Base-by-base conservation (phyloP, 2,329 filamentous ascomycete genomes). In the Scortechinia acanthostroma region DNA sequence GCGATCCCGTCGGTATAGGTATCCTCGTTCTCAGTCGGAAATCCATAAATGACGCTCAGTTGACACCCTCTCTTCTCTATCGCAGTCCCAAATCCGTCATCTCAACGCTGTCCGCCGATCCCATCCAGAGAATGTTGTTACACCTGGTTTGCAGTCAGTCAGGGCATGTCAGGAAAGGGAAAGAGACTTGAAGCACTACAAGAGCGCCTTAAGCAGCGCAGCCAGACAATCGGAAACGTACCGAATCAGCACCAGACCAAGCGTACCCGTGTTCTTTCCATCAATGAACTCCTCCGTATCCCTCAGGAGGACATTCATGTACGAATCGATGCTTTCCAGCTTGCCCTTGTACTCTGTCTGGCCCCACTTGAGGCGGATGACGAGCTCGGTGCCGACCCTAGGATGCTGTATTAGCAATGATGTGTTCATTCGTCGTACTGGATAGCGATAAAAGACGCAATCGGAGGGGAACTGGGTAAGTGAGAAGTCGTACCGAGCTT, bases 271-370 rank as follows among this genome's bases (percentile, higher is more conserved):
- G 55, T 70, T 74, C 65, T 80, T 75, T 28, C 79, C 78, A 51
- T 81, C 74, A 49, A 83, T 74, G 56, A 75, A 84, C 55, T 86
- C 81, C 56, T 83, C 78, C 23, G 80, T 80, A 49, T 76, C 73
- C 49, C 73, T 69, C 48, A 86, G 69, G 61, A 85, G 77, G 43
- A 86, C 73, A 60, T 86, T 86, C 81, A 86, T 86, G 64, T 86
- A 86, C 42, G 74, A 76, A 57, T 86, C 81, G 47, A 83, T 77
- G 49, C 76, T 82, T 52, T 85, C 75, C 44, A 86, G 71, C 45
- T 69, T 70, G 51, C 81, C 81, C 52, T 79, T 81, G 68, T 86
- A 86, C 60, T 86, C 81, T 20, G 77, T 81, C 54, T 84, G 74
- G 49, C 78, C 80, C 81, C 81, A 86, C 67, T 86, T 86, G 46